Conservation (phyloP, 345 rosid genomes). For the Kernera saxatilis region DNA sequence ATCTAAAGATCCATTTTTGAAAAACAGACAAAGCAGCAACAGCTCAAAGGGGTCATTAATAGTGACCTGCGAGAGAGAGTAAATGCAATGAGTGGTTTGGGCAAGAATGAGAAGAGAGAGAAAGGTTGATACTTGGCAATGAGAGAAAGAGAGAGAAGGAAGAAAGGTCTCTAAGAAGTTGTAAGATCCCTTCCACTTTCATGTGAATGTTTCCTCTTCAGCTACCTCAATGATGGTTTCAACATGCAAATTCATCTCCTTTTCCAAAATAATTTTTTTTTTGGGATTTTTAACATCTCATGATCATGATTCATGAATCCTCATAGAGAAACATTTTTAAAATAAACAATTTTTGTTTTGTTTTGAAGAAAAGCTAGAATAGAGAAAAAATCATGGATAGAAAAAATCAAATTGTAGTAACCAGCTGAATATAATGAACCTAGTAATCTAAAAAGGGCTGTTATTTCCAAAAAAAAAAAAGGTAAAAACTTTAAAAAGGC, state of each 20-base stretch:
- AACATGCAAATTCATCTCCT: neutral
- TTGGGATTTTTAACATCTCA: neutral
- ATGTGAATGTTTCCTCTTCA: slow-evolving; percentile 37
- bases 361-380: neutral
- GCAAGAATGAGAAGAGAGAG: slow-evolving; percentile 19
- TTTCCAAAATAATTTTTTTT: neutral
- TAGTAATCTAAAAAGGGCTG: slow-evolving; percentile 1
- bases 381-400: neutral
- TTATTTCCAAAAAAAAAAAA: too few species aligned
- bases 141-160: slow-evolving; percentile 12
- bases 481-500: neutral
- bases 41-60: slow-evolving; percentile 34
- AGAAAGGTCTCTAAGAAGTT: slow-evolving; percentile 39
- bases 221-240: slow-evolving; percentile 17
- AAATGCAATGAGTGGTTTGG: slow-evolving; percentile 15
- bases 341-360: neutral
- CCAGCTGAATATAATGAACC: neutral
- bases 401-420: neutral
- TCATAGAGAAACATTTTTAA: neutral
- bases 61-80: slow-evolving; percentile 30
- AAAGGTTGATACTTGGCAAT: slow-evolving; percentile 32
- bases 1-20: slow-evolving; percentile 30
- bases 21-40: slow-evolving; percentile 29
- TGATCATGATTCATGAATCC: neutral
- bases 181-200: slow-evolving; percentile 28